These are phyloP conservation scores for Colletotrichum acutatum DNA, from an alignment of 2,329 filamentous ascomycete species.

Conservation along the genomic window DNA sequence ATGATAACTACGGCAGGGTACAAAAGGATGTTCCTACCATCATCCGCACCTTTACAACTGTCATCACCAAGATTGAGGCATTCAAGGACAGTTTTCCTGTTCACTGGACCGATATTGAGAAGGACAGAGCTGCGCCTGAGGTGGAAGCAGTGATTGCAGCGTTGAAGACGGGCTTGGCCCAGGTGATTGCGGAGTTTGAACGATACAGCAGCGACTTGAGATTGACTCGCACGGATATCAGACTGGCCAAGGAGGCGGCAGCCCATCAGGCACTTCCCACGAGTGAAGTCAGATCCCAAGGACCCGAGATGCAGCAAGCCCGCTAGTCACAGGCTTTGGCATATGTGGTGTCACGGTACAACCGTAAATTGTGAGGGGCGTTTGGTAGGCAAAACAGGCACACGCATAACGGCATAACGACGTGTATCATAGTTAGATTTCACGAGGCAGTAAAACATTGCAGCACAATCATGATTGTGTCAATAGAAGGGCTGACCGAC, in stretches of 20 bases:
- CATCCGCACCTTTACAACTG: slow-evolving; percentile 76
- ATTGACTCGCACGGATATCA: slow-evolving; percentile 76
- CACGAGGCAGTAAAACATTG: slow-evolving; percentile 8
- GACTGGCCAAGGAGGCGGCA: slow-evolving; percentile 77
- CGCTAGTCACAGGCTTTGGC: slow-evolving; percentile 2
- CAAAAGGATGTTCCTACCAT: slow-evolving; percentile 81
- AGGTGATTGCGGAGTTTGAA: slow-evolving; percentile 78
- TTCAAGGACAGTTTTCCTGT: slow-evolving; percentile 70
- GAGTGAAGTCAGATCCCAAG: slow-evolving; percentile 28
- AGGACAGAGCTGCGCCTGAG: slow-evolving; percentile 66
- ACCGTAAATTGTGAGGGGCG: slow-evolving; percentile 7
- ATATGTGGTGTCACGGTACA: background rate
- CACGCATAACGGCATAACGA: slow-evolving; percentile 28
- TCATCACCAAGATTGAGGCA: slow-evolving; percentile 75
- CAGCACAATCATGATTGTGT: background rate
- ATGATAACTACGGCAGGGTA: slow-evolving; percentile 90
- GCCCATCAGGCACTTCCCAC: slow-evolving; percentile 39
- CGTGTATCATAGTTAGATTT: slow-evolving; percentile 20
- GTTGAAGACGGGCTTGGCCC: slow-evolving; percentile 72
- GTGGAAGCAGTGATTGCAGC: slow-evolving; percentile 76
- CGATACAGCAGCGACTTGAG: slow-evolving; percentile 78
- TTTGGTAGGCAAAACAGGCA: slow-evolving; percentile 12
- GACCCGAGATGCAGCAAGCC: slow-evolving; percentile 45
- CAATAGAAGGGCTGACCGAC: background rate
- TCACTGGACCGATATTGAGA: slow-evolving; percentile 84